Conservation (phyloP, 768 basidiomycete species). For the Phanerochaete sordida region DNA sequence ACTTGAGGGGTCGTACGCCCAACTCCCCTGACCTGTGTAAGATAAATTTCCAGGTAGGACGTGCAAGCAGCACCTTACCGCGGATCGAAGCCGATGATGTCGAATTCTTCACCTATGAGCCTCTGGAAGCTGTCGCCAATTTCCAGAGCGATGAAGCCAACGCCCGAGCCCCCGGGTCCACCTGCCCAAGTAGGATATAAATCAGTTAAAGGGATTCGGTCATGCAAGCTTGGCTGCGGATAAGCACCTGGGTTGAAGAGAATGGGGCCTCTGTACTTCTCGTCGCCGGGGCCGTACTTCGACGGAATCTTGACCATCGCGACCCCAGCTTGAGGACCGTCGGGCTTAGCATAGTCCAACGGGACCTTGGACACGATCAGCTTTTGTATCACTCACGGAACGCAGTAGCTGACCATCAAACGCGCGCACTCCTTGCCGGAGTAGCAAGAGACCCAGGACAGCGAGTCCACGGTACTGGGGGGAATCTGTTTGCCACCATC, state of each 20-base stretch:
- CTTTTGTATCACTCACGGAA: background rate
- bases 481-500: background rate
- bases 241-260: constrained; percentile 23
- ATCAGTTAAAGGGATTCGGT: background rate
- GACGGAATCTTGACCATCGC: constrained; percentile 23
- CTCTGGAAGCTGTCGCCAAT: constrained; percentile 8
- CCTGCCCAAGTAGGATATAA: constrained; percentile 23
- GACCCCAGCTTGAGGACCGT: constrained; percentile 17
- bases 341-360: constrained; percentile 23
- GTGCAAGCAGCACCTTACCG: constrained; percentile 11
- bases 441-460: background rate
- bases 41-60: no score
- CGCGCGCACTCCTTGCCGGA: background rate
- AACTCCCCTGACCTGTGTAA: constrained; percentile 1
- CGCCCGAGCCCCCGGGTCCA: constrained; percentile 27
- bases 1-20: constrained; percentile 1
- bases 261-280: constrained; percentile 26
- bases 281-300: background rate
- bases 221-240: background rate
- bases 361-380: constrained; percentile 19
- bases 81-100: constrained; percentile 29
- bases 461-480: background rate
- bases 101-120: constrained; percentile 25
- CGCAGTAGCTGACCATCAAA: background rate
- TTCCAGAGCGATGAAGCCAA: constrained; percentile 9